Evolutionary conservation across 129 eudicot species (phyloP).

Genomic region (Flaveria trinervia): DNA sequence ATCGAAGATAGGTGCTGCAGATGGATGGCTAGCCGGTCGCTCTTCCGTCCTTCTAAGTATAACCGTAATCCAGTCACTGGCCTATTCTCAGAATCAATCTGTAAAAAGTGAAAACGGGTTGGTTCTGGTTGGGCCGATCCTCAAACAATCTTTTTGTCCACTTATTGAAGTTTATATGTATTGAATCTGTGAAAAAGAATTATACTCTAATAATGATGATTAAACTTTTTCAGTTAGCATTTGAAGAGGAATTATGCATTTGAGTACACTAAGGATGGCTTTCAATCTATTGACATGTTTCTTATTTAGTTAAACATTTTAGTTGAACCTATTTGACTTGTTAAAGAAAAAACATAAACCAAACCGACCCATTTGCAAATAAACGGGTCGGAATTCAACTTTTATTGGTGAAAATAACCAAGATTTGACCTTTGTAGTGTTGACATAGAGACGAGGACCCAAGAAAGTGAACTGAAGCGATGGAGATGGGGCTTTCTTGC

Average conservation of each 20-base stretch:
- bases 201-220: too few species aligned
- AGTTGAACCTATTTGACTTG: background rate
- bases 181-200: too few species aligned
- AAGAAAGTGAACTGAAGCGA: slow-evolving; percentile 77
- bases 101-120: slow-evolving; percentile 21
- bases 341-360: background rate
- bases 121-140: background rate
- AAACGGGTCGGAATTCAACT: background rate
- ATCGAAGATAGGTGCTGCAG: slow-evolving; percentile 82
- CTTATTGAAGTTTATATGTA: background rate
- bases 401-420: background rate
- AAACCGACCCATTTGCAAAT: background rate
- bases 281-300: background rate
- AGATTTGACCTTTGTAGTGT: slow-evolving; percentile 65
- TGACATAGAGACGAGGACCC: slow-evolving; percentile 92
- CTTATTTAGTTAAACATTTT: background rate
- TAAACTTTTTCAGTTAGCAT: too few species aligned
- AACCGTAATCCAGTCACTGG: slow-evolving; percentile 95
- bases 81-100: slow-evolving; percentile 84
- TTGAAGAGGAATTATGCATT: too few species aligned
- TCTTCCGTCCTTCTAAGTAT: slow-evolving; percentile 85
- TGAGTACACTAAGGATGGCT: background rate
- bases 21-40: slow-evolving; percentile 92
- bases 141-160: background rate
- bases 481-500: slow-evolving; percentile 77